These are phyloP conservation scores for Sordaria brevicollis DNA, from an alignment of 495 filamentous ascomycete genomes.

Conservation along the genomic window DNA sequence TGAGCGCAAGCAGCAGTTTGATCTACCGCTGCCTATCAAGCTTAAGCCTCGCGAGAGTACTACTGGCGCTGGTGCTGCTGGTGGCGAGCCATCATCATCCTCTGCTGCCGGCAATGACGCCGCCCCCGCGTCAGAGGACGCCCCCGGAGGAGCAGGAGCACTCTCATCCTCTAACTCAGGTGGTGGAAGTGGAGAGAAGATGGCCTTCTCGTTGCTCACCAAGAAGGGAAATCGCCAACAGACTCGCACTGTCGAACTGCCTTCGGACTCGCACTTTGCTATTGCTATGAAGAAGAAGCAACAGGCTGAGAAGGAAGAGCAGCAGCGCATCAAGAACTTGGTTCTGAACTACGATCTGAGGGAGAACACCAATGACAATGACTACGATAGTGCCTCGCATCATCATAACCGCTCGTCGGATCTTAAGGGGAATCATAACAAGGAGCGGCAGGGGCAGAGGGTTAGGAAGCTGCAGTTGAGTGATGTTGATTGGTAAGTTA, in stretches of 20 bases:
- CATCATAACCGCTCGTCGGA: conserved; percentile 47
- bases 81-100: conserved; percentile 29
- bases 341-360: conserved; percentile 93
- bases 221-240: conserved; percentile 92
- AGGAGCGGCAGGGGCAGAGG: conserved; percentile 67
- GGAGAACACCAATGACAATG: conserved; percentile 64
- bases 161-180: no score
- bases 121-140: no score
- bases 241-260: conserved; percentile 89
- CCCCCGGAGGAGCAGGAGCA: no score
- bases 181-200: conserved; percentile 44
- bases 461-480: conserved; percentile 87
- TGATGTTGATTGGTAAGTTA: conserved; percentile 89
- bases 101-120: conserved; percentile 19
- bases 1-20: conserved; percentile 86
- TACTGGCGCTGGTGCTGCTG: conserved; percentile 31
- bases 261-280: conserved; percentile 89
- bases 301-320: conserved; percentile 88
- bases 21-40: conserved; percentile 85
- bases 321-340: conserved; percentile 94
- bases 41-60: conserved; percentile 52
- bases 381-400: conserved; percentile 45
- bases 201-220: conserved; percentile 93
- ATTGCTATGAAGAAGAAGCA: conserved; percentile 93
- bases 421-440: conserved; percentile 52